Base-by-base conservation (phyloP, 305 asterid genomes). In the Fraxinus sp. region DNA sequence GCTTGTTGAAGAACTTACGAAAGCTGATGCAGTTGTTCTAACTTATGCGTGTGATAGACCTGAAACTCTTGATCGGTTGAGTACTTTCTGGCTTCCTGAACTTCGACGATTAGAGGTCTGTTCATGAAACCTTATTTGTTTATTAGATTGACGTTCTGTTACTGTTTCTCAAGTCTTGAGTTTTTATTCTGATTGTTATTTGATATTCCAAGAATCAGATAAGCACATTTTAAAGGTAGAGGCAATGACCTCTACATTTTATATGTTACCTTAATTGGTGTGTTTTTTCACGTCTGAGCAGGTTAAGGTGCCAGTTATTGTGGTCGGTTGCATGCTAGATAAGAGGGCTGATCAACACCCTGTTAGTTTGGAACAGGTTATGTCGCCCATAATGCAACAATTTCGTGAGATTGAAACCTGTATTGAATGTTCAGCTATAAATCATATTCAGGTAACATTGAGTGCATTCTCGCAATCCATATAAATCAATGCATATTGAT, bases 361-460 rank as follows among this genome's bases (percentile, higher is more conserved):
- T 24, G 84, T 93, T 84, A 92, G 94, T 86, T 86, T 97, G 84
- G 99, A 97, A 90, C 97, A 93, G 89, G 97, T 92, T 87, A 97
- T 97, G 99, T 91, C 97, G 32, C 99, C 99, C 7, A 92, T 97
- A 82, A 97, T 97, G 99, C 98, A 97, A 88, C 97, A 93, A 85
- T 97, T 95, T 85, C 93, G 98, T 85, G 99, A 97, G 93, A 97
- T 97, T 76, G 99, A 97, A 89, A 97, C 99, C 41, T 97, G 99
- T 86, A 97, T 97, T 57, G 99, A 97, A 83, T 97, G 98, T 86
- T 97, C 99, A 28, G 99, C 99, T 2, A 66, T 81, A 18, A 92
- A 91, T 71, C 90, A 87, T 79, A 93, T 95, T 88, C 98, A 97
- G 95, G 99, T 93, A 82, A 64, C 71, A 77, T 83, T 70, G 62